Percentiles rank a stretch among this genome's conserved stretches.
These are phyloP conservation scores for Xerocomus amazonicus DNA, from an alignment of 1,284 basidiomycete species.

Conservation along the genomic window DNA sequence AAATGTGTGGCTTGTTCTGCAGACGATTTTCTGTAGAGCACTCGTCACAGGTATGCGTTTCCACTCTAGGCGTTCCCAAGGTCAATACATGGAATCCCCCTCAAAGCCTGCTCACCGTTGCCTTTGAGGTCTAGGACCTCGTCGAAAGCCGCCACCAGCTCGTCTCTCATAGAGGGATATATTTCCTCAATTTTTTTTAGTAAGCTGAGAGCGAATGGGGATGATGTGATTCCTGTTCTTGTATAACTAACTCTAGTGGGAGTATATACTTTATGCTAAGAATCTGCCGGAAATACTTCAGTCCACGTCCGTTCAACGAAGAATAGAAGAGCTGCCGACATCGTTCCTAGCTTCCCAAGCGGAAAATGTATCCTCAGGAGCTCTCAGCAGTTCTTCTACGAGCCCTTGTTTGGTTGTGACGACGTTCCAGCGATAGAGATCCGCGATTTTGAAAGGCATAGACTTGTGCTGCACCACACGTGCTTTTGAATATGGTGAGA, in stretches of 20 bases:
- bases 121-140: conserved; percentile 20
- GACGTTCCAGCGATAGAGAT: too few species aligned
- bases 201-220: conserved; percentile 29
- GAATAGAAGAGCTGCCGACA: neutral
- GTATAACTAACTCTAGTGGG: conserved; percentile 21
- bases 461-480: too few species aligned
- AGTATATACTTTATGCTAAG: conserved; percentile 10
- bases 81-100: neutral
- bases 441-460: too few species aligned
- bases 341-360: conserved; percentile 30
- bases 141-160: conserved; percentile 31
- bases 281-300: neutral
- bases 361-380: too few species aligned
- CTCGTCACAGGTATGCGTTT: neutral
- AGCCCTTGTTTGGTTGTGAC: too few species aligned
- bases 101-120: conserved; percentile 13
- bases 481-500: too few species aligned
- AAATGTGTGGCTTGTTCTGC: conserved; percentile 34
- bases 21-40: conserved; percentile 25
- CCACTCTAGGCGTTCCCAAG: conserved; percentile 17
- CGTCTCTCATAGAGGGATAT: conserved; percentile 32
- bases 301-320: neutral
- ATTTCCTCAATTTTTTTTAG: conserved; percentile 29
- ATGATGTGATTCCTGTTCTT: conserved; percentile 31
- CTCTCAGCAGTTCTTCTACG: too few species aligned